phyloP scores from a whole-genome alignment of 2,329 filamentous ascomycete genomes.

The Aureobasidium pullulans region DNA sequence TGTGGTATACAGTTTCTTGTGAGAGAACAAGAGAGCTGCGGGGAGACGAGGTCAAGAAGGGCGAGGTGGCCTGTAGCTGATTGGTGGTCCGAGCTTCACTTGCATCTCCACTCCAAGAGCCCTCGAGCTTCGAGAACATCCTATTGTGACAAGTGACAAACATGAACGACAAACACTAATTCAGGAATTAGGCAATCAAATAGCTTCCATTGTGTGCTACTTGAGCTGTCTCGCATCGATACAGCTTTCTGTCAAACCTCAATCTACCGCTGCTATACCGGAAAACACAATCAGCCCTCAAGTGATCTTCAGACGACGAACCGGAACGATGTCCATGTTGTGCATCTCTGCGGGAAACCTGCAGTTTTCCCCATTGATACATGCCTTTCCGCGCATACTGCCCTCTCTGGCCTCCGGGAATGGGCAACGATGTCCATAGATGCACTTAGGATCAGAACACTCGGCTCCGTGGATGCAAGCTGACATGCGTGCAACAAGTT shows the following conservation, averaged over 20 bases:
- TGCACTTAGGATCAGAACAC: constrained; percentile 54
- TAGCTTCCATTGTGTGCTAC: neutral
- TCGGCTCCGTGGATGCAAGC: constrained; percentile 51
- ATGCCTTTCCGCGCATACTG: constrained; percentile 45
- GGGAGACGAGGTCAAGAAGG: neutral
- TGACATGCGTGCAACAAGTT: constrained; percentile 55
- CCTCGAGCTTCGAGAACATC: neutral
- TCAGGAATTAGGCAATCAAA: neutral
- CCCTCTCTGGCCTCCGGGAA: constrained; percentile 35
- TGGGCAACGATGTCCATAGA: constrained; percentile 57
- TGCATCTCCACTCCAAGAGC: neutral
- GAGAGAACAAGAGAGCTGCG: neutral
- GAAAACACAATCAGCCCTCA: neutral
- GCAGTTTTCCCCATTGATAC: constrained; percentile 52
- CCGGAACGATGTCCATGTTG: constrained; percentile 49
- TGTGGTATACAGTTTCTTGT: constrained; percentile 2
- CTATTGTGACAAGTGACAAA: neutral
- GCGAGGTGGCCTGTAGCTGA: neutral
- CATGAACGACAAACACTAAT: neutral
- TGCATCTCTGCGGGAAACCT: constrained; percentile 52
- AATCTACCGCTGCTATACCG: neutral
- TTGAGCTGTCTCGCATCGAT: neutral
- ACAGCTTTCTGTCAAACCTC: neutral
- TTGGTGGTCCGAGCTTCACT: neutral
- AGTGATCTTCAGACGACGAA: constrained; percentile 40